Evolutionary conservation across 2,329 filamentous ascomycete genomes (phyloP).

Genomic region (Cladosporium sp.): DNA sequence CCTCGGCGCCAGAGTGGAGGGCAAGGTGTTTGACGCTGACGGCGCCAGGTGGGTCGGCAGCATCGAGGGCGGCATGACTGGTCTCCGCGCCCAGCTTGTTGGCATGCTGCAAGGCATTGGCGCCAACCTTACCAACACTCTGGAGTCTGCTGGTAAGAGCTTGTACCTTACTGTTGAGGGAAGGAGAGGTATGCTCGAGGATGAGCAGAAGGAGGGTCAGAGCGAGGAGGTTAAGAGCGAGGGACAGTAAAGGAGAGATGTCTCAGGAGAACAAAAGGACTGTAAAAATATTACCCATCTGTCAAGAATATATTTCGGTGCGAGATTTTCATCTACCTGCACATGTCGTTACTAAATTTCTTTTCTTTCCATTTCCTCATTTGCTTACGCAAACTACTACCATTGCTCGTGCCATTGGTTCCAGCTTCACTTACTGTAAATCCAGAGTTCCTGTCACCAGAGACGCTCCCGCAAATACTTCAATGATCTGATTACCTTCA

Average conservation of each 20-base stretch:
- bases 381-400: no score
- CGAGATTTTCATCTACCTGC: background rate
- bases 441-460: no score
- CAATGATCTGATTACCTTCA: no score
- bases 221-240: background rate
- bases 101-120: slow-evolving; percentile 75
- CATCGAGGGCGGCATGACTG: slow-evolving; percentile 77
- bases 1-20: slow-evolving; percentile 82
- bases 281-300: slow-evolving; percentile 11
- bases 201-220: slow-evolving; percentile 48
- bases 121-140: slow-evolving; percentile 67
- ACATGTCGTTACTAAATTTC: background rate
- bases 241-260: background rate
- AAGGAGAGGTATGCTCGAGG: slow-evolving; percentile 74
- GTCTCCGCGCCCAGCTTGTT: slow-evolving; percentile 77
- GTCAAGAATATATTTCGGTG: background rate
- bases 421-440: no score
- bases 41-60: slow-evolving; percentile 68
- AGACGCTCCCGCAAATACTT: no score
- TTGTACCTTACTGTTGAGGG: slow-evolving; percentile 87
- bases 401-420: no score
- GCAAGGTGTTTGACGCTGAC: slow-evolving; percentile 73
- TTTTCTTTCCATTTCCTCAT: no score
- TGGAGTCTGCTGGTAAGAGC: slow-evolving; percentile 76
- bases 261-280: slow-evolving; percentile 1